phyloP scores from a whole-genome alignment of 345 rosid genomes.

The Brassica incana region DNA sequence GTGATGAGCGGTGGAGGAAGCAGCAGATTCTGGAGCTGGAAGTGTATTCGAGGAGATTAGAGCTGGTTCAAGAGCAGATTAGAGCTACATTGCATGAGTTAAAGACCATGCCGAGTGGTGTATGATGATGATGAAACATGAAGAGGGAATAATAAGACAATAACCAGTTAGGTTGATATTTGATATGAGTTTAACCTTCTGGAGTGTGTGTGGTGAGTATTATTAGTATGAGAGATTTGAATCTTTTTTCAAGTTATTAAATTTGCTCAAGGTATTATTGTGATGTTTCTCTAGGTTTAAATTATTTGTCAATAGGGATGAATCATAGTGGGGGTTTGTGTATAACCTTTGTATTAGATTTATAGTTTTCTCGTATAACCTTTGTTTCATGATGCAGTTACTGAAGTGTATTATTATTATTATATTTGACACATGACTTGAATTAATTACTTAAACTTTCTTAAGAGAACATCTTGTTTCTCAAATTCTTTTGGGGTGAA shows the following conservation, averaged over 20 bases:
- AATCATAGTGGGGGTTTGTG: conserved; percentile 31
- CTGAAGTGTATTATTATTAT: background rate
- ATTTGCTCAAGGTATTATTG: conserved; percentile 31
- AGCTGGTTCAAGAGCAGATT: conserved; percentile 90
- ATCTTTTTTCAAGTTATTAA: conserved; percentile 10
- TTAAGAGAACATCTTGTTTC: background rate
- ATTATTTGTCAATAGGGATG: conserved; percentile 42
- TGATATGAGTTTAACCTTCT: conserved; percentile 29
- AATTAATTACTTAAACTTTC: background rate
- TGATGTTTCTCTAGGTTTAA: conserved; percentile 30
- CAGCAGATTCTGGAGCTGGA: conserved; percentile 95
- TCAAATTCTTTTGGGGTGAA: background rate
- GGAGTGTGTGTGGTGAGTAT: conserved; percentile 36
- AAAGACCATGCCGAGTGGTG: conserved; percentile 40
- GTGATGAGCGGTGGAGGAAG: conserved; percentile 91
- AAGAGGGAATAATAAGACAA: conserved; percentile 17
- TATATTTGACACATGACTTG: background rate
- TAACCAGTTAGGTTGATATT: conserved; percentile 30
- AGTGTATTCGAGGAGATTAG: conserved; percentile 86
- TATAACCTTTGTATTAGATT: conserved; percentile 40
- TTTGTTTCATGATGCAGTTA: conserved; percentile 1
- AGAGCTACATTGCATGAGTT: conserved; percentile 75
- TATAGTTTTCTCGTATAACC: conserved; percentile 18
- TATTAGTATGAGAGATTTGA: conserved; percentile 33
- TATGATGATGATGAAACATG: conserved; percentile 36